Evolutionary conservation across 768 basidiomycete genomes (phyloP).

Genomic region (Antrodiella citrinella): DNA sequence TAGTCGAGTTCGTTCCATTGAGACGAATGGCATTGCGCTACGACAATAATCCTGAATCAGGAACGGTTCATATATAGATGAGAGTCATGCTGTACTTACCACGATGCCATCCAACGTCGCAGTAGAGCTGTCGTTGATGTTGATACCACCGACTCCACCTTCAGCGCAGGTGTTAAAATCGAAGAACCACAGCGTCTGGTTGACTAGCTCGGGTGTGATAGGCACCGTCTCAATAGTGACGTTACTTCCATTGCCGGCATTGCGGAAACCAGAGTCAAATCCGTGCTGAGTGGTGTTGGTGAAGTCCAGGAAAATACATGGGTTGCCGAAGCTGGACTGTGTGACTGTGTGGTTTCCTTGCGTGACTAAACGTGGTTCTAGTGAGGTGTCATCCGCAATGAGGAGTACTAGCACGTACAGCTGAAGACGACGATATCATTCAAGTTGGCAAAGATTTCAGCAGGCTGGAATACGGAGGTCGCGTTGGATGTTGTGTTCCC

Average conservation of each 20-base stretch:
- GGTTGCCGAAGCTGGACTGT: constrained; percentile 46
- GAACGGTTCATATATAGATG: not conserved
- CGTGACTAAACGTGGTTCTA: constrained; percentile 30
- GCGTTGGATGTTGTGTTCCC: constrained; percentile 37
- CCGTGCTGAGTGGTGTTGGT: constrained; percentile 45
- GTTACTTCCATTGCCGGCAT: constrained; percentile 36
- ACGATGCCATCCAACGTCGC: constrained; percentile 34
- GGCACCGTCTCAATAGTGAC: constrained; percentile 38
- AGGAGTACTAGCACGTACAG: constrained; percentile 28
- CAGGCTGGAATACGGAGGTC: constrained; percentile 38
- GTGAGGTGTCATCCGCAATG: not conserved
- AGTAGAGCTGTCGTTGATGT: constrained; percentile 36
- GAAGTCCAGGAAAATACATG: constrained; percentile 44
- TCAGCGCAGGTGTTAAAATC: constrained; percentile 45
- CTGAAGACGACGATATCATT: constrained; percentile 51
- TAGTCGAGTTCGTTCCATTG: constrained; percentile 37
- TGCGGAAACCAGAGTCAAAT: constrained; percentile 47
- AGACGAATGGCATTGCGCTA: constrained; percentile 51
- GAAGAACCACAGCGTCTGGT: constrained; percentile 47
- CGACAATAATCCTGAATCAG: constrained; percentile 2
- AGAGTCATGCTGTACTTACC: constrained; percentile 7
- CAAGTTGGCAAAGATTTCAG: constrained; percentile 31
- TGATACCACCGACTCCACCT: constrained; percentile 58
- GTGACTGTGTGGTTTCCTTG: constrained; percentile 46
- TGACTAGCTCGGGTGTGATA: constrained; percentile 30